Evolutionary conservation across 2,329 filamentous ascomycete genomes (phyloP).

Genomic region (Fusarium tricinctum): DNA sequence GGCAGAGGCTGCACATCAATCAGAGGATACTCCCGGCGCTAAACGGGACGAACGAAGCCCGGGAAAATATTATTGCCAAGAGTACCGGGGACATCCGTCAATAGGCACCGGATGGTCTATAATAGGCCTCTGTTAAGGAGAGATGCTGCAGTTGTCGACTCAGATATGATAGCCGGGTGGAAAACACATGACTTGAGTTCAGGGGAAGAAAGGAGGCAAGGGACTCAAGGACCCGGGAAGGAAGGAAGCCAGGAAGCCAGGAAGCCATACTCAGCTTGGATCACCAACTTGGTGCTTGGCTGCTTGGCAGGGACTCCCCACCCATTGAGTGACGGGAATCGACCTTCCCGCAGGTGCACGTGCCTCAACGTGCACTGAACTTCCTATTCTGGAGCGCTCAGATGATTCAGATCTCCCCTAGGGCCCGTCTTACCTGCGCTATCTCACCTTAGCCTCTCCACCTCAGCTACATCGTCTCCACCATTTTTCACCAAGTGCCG

Average conservation of each 20-base stretch:
- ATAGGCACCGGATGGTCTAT: not conserved
- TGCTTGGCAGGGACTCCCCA: slow-evolving; percentile 30
- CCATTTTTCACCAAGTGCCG: slow-evolving; percentile 27
- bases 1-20: slow-evolving; percentile 35
- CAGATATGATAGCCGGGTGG: not conserved
- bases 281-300: slow-evolving; percentile 34
- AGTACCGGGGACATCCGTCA: slow-evolving; percentile 3
- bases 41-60: slow-evolving; percentile 26
- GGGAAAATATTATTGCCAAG: slow-evolving; percentile 22
- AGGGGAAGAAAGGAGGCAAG: slow-evolving; percentile 2
- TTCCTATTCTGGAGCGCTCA: slow-evolving; percentile 35
- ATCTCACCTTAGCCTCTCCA: slow-evolving; percentile 34
- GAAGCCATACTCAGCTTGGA: slow-evolving; percentile 34
- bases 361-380: slow-evolving; percentile 39
- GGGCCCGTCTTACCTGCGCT: slow-evolving; percentile 20
- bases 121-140: not conserved
- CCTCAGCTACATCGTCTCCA: slow-evolving; percentile 25
- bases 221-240: not conserved
- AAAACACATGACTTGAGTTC: slow-evolving; percentile 3
- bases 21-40: slow-evolving; percentile 45
- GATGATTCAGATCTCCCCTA: slow-evolving; percentile 16
- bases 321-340: slow-evolving; percentile 42
- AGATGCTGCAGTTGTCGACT: not conserved
- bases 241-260: not conserved
- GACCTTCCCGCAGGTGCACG: slow-evolving; percentile 42